These are phyloP conservation scores for Penicillium expansum DNA, from an alignment of 2,329 filamentous ascomycete species.

Conservation along the genomic window DNA sequence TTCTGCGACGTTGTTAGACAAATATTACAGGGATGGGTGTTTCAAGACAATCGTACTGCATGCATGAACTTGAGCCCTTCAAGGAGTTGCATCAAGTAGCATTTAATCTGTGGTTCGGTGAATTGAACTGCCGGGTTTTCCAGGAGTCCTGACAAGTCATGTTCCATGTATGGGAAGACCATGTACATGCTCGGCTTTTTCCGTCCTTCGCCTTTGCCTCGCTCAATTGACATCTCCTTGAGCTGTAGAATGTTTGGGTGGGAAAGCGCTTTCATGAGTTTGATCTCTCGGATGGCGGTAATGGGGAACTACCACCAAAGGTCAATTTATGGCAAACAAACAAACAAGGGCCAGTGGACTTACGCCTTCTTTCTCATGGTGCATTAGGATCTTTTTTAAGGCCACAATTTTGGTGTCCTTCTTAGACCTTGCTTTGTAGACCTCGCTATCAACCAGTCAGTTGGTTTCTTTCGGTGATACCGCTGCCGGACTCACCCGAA, in stretches of 20 bases:
- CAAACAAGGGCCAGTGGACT: constrained; percentile 25
- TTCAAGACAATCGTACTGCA: constrained; percentile 49
- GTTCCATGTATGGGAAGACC: constrained; percentile 98
- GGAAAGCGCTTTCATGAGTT: constrained; percentile 90
- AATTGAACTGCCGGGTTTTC: constrained; percentile 91
- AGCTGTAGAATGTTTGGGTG: constrained; percentile 83
- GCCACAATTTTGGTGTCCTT: constrained; percentile 75
- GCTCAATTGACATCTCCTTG: constrained; percentile 95
- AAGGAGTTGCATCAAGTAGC: constrained; percentile 91
- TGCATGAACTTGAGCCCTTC: constrained; percentile 89
- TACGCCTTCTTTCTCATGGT: constrained; percentile 96
- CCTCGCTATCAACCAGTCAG: constrained; percentile 60
- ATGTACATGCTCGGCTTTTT: constrained; percentile 88
- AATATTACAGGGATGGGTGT: background rate
- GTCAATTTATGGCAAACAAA: background rate
- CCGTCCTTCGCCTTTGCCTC: constrained; percentile 68
- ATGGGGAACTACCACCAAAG: constrained; percentile 69
- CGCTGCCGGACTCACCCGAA: constrained; percentile 67
- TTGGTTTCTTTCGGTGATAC: background rate
- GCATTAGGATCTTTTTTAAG: constrained; percentile 98
- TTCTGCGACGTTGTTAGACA: constrained; percentile 41
- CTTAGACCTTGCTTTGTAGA: constrained; percentile 80
- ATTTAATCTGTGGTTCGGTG: constrained; percentile 90
- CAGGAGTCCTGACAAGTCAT: constrained; percentile 93
- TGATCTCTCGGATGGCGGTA: constrained; percentile 94